Base-by-base conservation (phyloP, 2,329 filamentous ascomycete genomes). In the Xylogone sp. region DNA sequence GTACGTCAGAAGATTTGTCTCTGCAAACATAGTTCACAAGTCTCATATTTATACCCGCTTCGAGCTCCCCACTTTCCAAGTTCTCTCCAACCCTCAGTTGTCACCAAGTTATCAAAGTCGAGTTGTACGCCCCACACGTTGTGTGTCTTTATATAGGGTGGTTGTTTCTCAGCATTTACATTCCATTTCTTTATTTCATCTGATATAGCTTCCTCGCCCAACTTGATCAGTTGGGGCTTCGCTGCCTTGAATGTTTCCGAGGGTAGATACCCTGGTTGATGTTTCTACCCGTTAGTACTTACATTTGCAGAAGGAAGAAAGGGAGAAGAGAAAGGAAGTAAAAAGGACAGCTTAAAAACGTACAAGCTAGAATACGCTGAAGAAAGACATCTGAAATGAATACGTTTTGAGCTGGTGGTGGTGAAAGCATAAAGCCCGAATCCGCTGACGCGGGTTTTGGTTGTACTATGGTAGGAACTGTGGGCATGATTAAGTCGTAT, bases 121-220 rank as follows among this genome's bases (percentile, higher is more conserved):
- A 46, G 46, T 19, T 48, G 22, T 24, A 19, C 21, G 12, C 51
- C 51, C 51, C 51, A 53, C 19, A 51, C 51, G 29, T 53, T 43
- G 21, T 51, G 43, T 13, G 22, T 42, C 51, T 51, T 55, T 21
- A 62, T 21, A 49, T 59, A 62, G 4, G 56, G 59, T 43, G 79
- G 76, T 56, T 87, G 84, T 42, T 71, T 75, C 65, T 90, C 86
- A 0, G 86, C 80, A 21, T 50, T 50, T 10, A 43, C 48, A 21
- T 47, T 22, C 48, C 48, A 50, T 31, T 22, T 21, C 24, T 50
- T 21, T 16, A 50, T 24, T 27, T 46, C 43, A 18, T 50, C 48
- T 21, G 48, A 50, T 19, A 50, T 42, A 31, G 48, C 48, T 46
- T 50, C 48, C 12, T 50, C 48, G 22, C 43, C 48, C 21, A 50